Conservation (phyloP, 768 basidiomycete genomes). For the Lactifluus subvellereus region DNA sequence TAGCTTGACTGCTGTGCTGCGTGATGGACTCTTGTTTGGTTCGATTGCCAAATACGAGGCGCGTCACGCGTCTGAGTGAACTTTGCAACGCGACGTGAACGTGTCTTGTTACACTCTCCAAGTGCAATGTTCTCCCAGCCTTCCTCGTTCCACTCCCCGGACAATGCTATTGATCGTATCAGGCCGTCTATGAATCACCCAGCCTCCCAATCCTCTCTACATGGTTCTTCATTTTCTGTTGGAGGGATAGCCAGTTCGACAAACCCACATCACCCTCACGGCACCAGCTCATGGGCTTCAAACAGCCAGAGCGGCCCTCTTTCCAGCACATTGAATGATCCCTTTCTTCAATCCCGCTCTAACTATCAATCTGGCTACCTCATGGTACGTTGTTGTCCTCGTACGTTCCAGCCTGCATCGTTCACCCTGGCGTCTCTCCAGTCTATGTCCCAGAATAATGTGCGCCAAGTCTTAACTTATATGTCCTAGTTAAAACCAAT, state of each 20-base stretch:
- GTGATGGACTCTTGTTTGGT: too few relatives aligned
- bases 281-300: constrained; percentile 49
- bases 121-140: constrained; percentile 18
- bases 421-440: constrained; percentile 26
- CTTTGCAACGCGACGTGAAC: background rate
- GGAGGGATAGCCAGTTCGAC: constrained; percentile 55
- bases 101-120: background rate
- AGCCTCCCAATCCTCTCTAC: constrained; percentile 28
- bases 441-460: constrained; percentile 61
- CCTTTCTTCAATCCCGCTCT: constrained; percentile 63
- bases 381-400: constrained; percentile 45
- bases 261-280: constrained; percentile 39
- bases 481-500: background rate
- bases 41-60: background rate
- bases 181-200: constrained; percentile 9
- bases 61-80: background rate
- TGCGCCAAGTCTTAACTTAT: constrained; percentile 27
- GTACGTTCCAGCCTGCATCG: background rate
- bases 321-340: constrained; percentile 54
- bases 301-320: constrained; percentile 41
- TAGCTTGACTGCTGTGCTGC: too few relatives aligned
- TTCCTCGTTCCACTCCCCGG: constrained; percentile 13
- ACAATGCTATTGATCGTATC: constrained; percentile 11
- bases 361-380: constrained; percentile 80
- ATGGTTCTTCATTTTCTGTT: constrained; percentile 42